Evolutionary conservation across 805 yeast genomes (phyloP), one percentile per base, ranked within the genome.

Genomic region (Saccharomyces paradoxus): DNA sequence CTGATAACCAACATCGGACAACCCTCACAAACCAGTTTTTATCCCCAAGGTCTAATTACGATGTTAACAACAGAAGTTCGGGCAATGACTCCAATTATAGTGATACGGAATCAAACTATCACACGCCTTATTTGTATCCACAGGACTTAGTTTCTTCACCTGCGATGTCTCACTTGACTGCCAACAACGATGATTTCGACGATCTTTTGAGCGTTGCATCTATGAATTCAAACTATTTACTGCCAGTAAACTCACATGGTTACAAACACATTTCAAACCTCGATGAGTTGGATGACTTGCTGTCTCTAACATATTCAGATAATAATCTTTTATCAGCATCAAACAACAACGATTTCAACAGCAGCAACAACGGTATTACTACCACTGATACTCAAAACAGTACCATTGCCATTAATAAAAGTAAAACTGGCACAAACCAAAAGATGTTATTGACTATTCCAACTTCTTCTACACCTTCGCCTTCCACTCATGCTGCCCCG

Each of bases 181-280:
- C 63, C 12, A 60, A 61, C 10, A 52, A 65, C 41, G 63, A 58
- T 4, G 68, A 67, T 47, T 53, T 62, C 41, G 71, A 66, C 50
- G 72, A 68, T 50, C 47, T 64, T 10, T 44, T 64, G 49, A 66
- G 70, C 57, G 64, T 68, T 8, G 60, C 64, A 41, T 66, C 71
- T 2, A 62, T 61, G 32, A 58, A 55, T 24, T 60, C 63, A 9
- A 62, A 61, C 48, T 32, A 55, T 44, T 49, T 64, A 29, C 51
- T 65, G 17, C 66, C 70, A 22, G 52, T 61, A n/a, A 59, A 65
- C 50, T 55, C 65, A 4, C 54, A 59, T 31, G 71, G 69, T 24
- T 62, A 57, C 31, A 62, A 66, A 50, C 63, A 61, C 50, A 55
- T 65, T 8, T 51, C 63, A 7, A 63, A 59, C 46, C 22, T 64